Conservation (phyloP, 2,329 filamentous ascomycete species). For the Tolypocladium inflatum region DNA sequence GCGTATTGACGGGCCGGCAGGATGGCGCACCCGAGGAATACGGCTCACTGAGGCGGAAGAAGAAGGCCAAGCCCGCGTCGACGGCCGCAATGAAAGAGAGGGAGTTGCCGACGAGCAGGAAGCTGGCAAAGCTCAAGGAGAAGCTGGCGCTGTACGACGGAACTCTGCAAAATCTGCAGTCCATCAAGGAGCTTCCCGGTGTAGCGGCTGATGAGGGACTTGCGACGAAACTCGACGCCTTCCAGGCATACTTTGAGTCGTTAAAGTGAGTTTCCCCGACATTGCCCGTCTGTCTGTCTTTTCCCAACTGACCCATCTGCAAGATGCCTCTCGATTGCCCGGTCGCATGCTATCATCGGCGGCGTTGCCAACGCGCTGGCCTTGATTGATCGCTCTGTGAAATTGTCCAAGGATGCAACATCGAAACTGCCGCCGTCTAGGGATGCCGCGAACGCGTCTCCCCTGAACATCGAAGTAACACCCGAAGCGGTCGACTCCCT, state of each 20-base stretch:
- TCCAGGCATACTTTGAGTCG: conserved; percentile 75
- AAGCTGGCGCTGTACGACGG: conserved; percentile 85
- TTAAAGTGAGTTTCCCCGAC: conserved; percentile 56
- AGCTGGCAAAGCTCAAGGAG: conserved; percentile 73
- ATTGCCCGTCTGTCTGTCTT: background rate
- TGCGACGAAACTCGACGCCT: conserved; percentile 67
- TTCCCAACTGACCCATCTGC: conserved; percentile 3
- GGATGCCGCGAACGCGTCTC: conserved; percentile 13
- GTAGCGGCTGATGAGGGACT: conserved; percentile 76
- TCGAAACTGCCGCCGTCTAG: conserved; percentile 31
- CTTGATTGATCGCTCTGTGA: conserved; percentile 63
- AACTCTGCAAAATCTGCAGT: conserved; percentile 81
- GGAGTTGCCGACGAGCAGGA: conserved; percentile 62
- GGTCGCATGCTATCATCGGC: conserved; percentile 68
- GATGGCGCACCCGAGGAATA: conserved; percentile 61
- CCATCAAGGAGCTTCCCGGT: conserved; percentile 80
- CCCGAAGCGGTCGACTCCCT: conserved; percentile 49
- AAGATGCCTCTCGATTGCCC: conserved; percentile 74
- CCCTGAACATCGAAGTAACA: conserved; percentile 61
- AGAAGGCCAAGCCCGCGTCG: conserved; percentile 22
- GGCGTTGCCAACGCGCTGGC: conserved; percentile 75
- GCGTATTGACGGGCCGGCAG: conserved; percentile 72
- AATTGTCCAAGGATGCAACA: conserved; percentile 48
- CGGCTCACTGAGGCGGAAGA: conserved; percentile 41
- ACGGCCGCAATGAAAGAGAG: conserved; percentile 37